Evolutionary conservation across 345 rosid species (phyloP).

Genomic region (Conringia planisiliqua): DNA sequence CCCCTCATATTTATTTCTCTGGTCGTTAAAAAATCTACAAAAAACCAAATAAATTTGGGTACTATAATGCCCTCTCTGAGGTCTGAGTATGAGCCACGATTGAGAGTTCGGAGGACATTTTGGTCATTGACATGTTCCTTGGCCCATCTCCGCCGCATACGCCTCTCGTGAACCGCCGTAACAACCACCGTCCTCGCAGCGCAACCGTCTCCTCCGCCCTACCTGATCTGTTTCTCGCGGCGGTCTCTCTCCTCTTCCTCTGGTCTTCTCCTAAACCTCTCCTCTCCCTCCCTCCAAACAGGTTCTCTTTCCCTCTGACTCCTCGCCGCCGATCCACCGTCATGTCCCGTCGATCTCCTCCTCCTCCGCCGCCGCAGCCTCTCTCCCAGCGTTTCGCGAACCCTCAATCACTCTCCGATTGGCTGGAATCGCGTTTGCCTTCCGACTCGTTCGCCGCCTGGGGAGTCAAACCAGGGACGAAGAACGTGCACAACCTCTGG

Average conservation of each 20-base stretch:
- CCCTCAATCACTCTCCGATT: constrained; percentile 81
- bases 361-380: constrained; percentile 19
- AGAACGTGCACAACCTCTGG: constrained; percentile 96
- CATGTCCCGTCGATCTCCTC: constrained; percentile 43
- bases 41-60: not conserved
- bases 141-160: constrained; percentile 33
- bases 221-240: constrained; percentile 48
- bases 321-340: constrained; percentile 47
- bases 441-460: constrained; percentile 78
- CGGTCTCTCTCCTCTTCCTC: constrained; percentile 38
- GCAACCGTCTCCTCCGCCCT: constrained; percentile 26
- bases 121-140: constrained; percentile 34
- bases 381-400: constrained; percentile 45
- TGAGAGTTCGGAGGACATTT: not conserved
- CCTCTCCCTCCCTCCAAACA: constrained; percentile 32
- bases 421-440: constrained; percentile 81
- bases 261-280: constrained; percentile 38
- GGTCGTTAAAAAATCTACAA: not conserved
- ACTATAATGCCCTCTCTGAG: not conserved
- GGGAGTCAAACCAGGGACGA: constrained; percentile 93
- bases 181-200: constrained; percentile 20
- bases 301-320: constrained; percentile 36
- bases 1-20: constrained; percentile 17
- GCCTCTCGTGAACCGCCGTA: constrained; percentile 28
- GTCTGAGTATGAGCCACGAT: constrained; percentile 27